Percentiles rank a stretch among this genome's conserved stretches.
These are phyloP conservation scores for Cenchrus fungigraminus DNA, from an alignment of 176 grass and related monocot genomes.

Conservation along the genomic window DNA sequence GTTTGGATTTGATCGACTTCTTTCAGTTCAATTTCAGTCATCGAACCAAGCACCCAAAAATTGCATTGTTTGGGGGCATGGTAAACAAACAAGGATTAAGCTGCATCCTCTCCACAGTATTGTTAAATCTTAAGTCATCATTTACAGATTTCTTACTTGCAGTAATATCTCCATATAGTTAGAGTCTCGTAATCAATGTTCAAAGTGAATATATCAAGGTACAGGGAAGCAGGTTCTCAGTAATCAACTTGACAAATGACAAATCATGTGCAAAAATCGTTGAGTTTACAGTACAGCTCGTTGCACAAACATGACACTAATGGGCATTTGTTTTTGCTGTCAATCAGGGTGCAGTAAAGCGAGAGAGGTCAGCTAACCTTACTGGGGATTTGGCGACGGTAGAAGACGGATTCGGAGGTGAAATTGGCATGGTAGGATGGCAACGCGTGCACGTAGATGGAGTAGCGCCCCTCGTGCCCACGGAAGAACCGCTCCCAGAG, in stretches of 20 bases:
- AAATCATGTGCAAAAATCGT: constrained; percentile 22
- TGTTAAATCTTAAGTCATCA: background rate
- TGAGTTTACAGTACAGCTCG: background rate
- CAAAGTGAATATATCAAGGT: background rate
- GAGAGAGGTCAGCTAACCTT: constrained; percentile 57
- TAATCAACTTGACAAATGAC: background rate
- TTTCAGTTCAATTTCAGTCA: constrained; percentile 1
- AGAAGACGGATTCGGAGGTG: constrained; percentile 77
- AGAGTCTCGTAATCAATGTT: background rate
- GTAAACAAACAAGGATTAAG: background rate
- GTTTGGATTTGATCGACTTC: background rate
- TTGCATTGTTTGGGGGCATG: background rate
- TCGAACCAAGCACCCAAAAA: background rate
- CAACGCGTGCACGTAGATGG: constrained; percentile 78
- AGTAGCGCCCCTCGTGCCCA: constrained; percentile 77
- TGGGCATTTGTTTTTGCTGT: background rate
- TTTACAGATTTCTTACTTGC: background rate
- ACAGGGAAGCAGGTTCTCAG: background rate
- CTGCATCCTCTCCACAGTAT: background rate
- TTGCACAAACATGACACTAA: background rate
- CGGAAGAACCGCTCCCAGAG: constrained; percentile 89
- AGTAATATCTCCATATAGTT: background rate
- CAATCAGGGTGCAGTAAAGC: background rate
- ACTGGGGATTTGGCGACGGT: constrained; percentile 77
- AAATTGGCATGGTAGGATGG: constrained; percentile 79